Percentiles rank a stretch among this genome's conserved stretches.
Evolutionary conservation across 805 yeast genomes (phyloP).

Genomic region (Candida quercuum): DNA sequence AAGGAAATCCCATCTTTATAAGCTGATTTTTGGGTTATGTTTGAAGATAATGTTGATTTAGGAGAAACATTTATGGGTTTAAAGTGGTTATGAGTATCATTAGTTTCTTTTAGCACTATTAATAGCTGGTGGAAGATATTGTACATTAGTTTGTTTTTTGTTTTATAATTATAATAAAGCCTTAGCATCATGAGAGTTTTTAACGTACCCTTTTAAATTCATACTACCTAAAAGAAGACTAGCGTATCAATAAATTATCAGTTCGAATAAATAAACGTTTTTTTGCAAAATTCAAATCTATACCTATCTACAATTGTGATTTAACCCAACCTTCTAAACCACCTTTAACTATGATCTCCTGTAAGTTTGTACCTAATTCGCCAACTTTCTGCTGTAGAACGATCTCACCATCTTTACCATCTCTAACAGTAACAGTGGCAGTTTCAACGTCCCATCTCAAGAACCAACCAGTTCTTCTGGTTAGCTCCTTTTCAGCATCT

Average conservation of each 20-base stretch:
- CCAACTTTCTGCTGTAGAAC: slow-evolving; percentile 86
- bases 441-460: slow-evolving; percentile 89
- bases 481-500: slow-evolving; percentile 57
- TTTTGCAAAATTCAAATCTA: not conserved
- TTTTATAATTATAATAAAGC: not conserved
- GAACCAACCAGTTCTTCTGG: slow-evolving; percentile 92
- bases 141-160: slow-evolving; percentile 6
- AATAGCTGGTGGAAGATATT: no score
- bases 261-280: not conserved
- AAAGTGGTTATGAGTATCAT: not conserved
- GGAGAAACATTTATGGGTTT: not conserved
- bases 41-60: not conserved
- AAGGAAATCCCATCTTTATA: slow-evolving; percentile 62
- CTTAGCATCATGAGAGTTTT: not conserved
- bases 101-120: slow-evolving; percentile 2
- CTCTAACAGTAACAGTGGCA: slow-evolving; percentile 75
- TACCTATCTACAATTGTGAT: slow-evolving; percentile 43
- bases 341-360: slow-evolving; percentile 94
- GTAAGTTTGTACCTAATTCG: slow-evolving; percentile 90
- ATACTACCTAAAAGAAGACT: no score
- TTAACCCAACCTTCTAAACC: slow-evolving; percentile 99
- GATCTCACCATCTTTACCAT: slow-evolving; percentile 47
- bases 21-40: not conserved
- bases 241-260: no score
- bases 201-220: no score